Base-by-base conservation (phyloP, 2,329 filamentous ascomycete species). In the Tolypocladium tundrense region DNA sequence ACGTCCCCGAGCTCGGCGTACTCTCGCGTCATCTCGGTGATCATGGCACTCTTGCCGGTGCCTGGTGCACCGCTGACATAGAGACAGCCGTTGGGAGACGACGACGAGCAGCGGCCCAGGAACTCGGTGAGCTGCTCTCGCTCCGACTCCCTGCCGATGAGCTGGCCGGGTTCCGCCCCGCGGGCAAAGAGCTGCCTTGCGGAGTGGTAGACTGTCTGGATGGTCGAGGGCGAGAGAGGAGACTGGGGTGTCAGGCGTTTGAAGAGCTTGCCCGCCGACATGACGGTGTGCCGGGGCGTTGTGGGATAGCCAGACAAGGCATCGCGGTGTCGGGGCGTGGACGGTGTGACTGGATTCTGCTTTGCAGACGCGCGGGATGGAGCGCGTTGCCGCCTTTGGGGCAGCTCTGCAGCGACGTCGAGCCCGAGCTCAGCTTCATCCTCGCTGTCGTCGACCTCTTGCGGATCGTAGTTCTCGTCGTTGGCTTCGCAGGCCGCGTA, bases 61-160 rank as follows among this genome's bases (percentile, higher is more conserved):
- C 94, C 94, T 2, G 94, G 94, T 4, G 94, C 94, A 0, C 94
- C 94, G 65, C 92, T 97, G 64, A 99, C 88, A 69, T 99, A 99
- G 55, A 96, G 81, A 68, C 93, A 97, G 56, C 92, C 91, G 56
- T 86, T 86, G 3, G 81, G 82, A 13, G 77, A 78, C 21, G 82
- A 72, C 10, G 81, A 77, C 6, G 86, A 75, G 64, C 85, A 84
- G 55, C 81, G 80, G 43, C 82, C 76, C 55, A 97, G 79, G 68
- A 96, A 97, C 0, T 69, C 72, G 14, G 77, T 75, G 40, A 97
- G 75, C 62, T 91, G 86, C 16, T 79, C 75, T 45, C 82, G 77
- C 68, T 87, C 77, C 67, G 81, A 75, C 37, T 96, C 90, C 52
- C 92, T 86, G 54, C 92, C 92, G 58, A 96, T 80, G 14, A 97